Percentiles rank a stretch among this genome's conserved stretches.
phyloP scores from a whole-genome alignment of 2,329 filamentous ascomycete species.

The Epichloe uncinata region DNA sequence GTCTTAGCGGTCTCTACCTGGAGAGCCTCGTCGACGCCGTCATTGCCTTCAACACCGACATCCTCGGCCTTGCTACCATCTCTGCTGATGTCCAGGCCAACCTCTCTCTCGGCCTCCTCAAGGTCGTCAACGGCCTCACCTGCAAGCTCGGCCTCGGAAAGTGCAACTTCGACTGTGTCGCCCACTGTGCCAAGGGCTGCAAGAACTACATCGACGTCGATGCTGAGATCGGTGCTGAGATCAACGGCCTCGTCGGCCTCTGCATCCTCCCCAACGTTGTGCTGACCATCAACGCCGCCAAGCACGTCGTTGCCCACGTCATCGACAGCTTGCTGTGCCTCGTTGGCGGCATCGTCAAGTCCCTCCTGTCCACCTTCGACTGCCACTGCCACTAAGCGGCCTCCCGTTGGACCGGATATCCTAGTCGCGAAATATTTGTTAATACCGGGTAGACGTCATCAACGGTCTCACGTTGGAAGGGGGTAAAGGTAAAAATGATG shows the following conservation, averaged over 20 bases:
- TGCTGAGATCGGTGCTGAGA: constrained; percentile 11
- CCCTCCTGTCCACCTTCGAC: constrained; percentile 18
- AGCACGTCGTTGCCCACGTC: constrained; percentile 14
- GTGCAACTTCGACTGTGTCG: constrained; percentile 25
- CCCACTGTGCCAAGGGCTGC: constrained; percentile 24
- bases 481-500: neutral
- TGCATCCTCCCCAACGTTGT: constrained; percentile 20
- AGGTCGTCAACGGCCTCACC: constrained; percentile 11
- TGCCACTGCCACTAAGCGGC: constrained; percentile 19
- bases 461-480: neutral
- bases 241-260: constrained; percentile 19
- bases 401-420: neutral
- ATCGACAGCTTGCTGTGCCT: constrained; percentile 20
- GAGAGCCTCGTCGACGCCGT: constrained; percentile 18
- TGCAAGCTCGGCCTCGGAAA: constrained; percentile 19
- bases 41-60: constrained; percentile 24
- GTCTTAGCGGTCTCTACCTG: constrained; percentile 21
- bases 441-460: neutral
- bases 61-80: constrained; percentile 17
- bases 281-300: constrained; percentile 14
- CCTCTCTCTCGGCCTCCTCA: constrained; percentile 14
- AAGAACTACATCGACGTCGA: constrained; percentile 23
- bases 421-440: neutral
- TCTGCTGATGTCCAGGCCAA: constrained; percentile 14
- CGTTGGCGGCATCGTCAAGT: constrained; percentile 18